phyloP scores from a whole-genome alignment of 805 yeast species.

The Candida patagonica region DNA sequence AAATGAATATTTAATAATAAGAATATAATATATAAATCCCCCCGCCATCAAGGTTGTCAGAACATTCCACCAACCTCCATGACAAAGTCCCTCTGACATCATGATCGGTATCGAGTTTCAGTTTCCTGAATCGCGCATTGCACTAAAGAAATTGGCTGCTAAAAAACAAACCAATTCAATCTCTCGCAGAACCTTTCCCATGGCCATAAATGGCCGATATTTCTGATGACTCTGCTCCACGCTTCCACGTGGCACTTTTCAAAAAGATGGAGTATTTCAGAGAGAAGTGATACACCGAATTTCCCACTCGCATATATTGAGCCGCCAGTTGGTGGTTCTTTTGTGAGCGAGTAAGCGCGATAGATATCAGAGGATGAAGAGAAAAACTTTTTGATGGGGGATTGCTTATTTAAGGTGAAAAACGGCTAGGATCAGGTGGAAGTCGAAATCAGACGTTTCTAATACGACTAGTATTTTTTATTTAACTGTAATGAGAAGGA shows the following conservation, averaged over 20 bases:
- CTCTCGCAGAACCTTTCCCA: conserved; percentile 20
- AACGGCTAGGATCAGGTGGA: too few relatives aligned
- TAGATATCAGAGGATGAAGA: conserved; percentile 10
- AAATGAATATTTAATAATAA: too few relatives aligned
- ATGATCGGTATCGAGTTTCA: conserved; percentile 21
- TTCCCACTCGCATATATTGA: conserved; percentile 17
- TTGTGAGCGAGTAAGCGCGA: conserved; percentile 20
- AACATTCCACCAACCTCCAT: too few relatives aligned
- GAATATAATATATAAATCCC: too few relatives aligned
- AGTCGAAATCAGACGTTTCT: too few relatives aligned
- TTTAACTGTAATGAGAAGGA: too few relatives aligned
- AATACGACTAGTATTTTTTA: too few relatives aligned
- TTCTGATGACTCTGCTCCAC: conserved; percentile 19
- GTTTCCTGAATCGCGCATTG: conserved; percentile 19
- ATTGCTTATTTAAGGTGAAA: too few relatives aligned
- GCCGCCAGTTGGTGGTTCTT: conserved; percentile 9
- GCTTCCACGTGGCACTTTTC: conserved; percentile 16
- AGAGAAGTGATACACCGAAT: conserved; percentile 20
- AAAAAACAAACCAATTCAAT: conserved; percentile 6
- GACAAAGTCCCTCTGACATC: conserved; percentile 12
- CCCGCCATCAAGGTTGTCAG: too few relatives aligned
- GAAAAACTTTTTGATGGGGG: too few relatives aligned
- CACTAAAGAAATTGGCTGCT: too few relatives aligned
- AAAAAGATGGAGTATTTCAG: conserved; percentile 10
- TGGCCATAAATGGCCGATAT: conserved; percentile 9